Percentiles rank a stretch among this genome's conserved stretches.
phyloP scores from a whole-genome alignment of 805 yeast species.

The Diddensiella santjacobensis region DNA sequence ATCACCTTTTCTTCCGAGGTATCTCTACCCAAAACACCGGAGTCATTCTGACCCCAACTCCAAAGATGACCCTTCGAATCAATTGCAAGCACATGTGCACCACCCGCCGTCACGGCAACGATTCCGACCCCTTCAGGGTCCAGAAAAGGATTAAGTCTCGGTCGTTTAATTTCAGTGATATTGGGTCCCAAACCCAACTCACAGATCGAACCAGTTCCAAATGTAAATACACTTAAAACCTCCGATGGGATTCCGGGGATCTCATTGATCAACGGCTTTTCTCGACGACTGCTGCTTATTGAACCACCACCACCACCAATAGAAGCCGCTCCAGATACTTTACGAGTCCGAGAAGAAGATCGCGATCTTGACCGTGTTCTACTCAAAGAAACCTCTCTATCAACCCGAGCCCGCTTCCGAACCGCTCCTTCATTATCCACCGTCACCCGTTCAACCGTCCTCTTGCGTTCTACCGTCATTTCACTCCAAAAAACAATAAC shows the following conservation, averaged over 20 bases:
- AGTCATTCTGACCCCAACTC: constrained; percentile 98
- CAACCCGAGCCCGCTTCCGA: constrained; percentile 3
- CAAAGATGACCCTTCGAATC: constrained; percentile 76
- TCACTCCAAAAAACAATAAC: too few relatives aligned
- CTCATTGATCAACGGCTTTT: constrained; percentile 15
- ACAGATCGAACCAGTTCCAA: constrained; percentile 98
- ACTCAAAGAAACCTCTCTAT: neutral
- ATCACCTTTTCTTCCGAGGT: constrained; percentile 57
- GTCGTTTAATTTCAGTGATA: constrained; percentile 92
- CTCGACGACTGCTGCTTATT: neutral
- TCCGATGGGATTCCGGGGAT: constrained; percentile 34
- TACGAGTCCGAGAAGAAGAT: neutral
- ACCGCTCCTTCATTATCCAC: neutral
- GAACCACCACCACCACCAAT: neutral
- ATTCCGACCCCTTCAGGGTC: constrained; percentile 60
- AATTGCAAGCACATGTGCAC: constrained; percentile 87
- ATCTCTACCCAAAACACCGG: constrained; percentile 86
- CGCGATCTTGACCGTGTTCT: constrained; percentile 5
- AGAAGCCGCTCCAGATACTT: neutral
- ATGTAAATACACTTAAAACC: constrained; percentile 74
- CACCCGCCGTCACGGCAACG: constrained; percentile 90
- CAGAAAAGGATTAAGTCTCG: constrained; percentile 80
- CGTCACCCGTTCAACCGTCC: constrained; percentile 1
- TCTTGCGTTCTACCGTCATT: neutral
- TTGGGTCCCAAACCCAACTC: constrained; percentile 96